phyloP scores from a whole-genome alignment of 139 green algal species.

The Spirogloea muscicola region DNA sequence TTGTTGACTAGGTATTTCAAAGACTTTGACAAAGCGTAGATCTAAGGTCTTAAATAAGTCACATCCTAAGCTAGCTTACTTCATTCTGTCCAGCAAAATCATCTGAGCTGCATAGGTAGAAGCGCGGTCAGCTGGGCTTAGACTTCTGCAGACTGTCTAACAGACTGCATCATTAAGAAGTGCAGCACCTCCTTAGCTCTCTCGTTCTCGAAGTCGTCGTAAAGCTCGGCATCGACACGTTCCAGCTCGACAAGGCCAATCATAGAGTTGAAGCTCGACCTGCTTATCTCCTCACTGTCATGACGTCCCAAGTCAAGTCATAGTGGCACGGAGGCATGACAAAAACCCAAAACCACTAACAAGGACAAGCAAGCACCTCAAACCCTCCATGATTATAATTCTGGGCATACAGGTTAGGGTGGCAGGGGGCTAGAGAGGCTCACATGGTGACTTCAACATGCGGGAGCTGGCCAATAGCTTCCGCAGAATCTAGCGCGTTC shows the following conservation, averaged over 20 bases:
- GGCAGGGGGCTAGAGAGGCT: too few species aligned
- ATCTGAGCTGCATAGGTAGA: too few species aligned
- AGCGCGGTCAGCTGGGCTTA: too few species aligned
- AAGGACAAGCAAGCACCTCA: not conserved
- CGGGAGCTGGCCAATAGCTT: constrained; percentile 64
- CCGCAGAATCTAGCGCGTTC: constrained; percentile 86
- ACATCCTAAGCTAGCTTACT: too few species aligned
- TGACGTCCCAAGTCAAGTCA: too few species aligned
- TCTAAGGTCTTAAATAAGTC: too few species aligned
- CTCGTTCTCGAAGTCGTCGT: constrained; percentile 88
- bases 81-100: too few species aligned
- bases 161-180: too few species aligned
- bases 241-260: constrained; percentile 73
- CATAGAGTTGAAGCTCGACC: constrained; percentile 66
- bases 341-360: not conserved
- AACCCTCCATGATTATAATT: not conserved
- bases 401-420: not conserved
- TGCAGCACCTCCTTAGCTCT: constrained; percentile 38
- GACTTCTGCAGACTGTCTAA: too few species aligned
- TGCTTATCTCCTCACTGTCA: constrained; percentile 29
- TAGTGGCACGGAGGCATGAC: not conserved
- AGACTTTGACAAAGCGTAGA: too few species aligned
- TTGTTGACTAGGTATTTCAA: too few species aligned
- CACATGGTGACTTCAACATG: constrained; percentile 44
- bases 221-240: constrained; percentile 80